A percentile compares a stretch with the other conserved stretches of the same genome.
Conservation (phyloP, 2,329 filamentous ascomycete genomes). For the Aspergillus sp. region DNA sequence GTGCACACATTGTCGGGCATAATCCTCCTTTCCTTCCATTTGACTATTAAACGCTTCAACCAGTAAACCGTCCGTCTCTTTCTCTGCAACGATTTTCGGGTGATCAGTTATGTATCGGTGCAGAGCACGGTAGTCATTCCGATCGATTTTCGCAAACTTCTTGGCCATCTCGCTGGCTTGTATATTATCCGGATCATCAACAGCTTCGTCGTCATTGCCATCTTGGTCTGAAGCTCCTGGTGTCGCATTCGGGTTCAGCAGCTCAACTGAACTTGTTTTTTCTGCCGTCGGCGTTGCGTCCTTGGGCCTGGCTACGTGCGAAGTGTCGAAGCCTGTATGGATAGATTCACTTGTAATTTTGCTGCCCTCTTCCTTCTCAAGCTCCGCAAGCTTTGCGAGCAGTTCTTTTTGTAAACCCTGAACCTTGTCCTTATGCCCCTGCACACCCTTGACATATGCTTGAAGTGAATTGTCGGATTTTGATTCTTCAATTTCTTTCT, state of each 20-base stretch:
- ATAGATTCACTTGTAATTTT: conserved; percentile 95
- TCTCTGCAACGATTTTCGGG: conserved; percentile 75
- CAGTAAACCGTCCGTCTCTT: conserved; percentile 85
- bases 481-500: conserved; percentile 73
- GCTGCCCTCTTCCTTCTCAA: conserved; percentile 79
- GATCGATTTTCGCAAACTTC: conserved; percentile 75
- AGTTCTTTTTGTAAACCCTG: conserved; percentile 74
- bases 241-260: conserved; percentile 66
- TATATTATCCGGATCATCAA: conserved; percentile 69
- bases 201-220: conserved; percentile 47
- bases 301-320: conserved; percentile 68
- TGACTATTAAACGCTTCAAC: conserved; percentile 90
- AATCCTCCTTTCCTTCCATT: conserved; percentile 72
- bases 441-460: conserved; percentile 76
- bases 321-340: conserved; percentile 87
- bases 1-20: conserved; percentile 83
- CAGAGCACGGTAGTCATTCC: conserved; percentile 70
- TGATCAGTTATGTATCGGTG: conserved; percentile 77
- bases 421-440: conserved; percentile 75
- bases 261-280: conserved; percentile 57
- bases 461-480: conserved; percentile 70
- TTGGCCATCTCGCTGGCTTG: conserved; percentile 76
- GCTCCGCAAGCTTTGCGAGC: conserved; percentile 68
- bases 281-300: conserved; percentile 46
- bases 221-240: conserved; percentile 46